A percentile compares a stretch with the other conserved stretches of the same genome.
phyloP scores from a whole-genome alignment of 1,139 yeast species.

The Hansenula lynferdii region DNA sequence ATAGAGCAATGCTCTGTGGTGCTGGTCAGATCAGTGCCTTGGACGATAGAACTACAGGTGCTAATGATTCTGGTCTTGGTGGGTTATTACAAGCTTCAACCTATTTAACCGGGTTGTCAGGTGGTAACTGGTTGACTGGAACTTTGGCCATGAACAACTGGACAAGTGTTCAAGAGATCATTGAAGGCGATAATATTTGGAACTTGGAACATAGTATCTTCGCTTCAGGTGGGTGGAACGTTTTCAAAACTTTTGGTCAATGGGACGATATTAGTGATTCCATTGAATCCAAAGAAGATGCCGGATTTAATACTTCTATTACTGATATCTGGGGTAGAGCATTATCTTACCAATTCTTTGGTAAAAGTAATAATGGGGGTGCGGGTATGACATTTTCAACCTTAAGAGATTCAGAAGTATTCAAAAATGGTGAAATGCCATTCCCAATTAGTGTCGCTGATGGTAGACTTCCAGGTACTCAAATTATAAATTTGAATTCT shows the following conservation, averaged over 20 bases:
- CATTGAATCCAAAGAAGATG: conserved; percentile 55
- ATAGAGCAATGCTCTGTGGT: conserved; percentile 86
- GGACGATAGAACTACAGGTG: conserved; percentile 64
- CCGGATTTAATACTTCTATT: conserved; percentile 72
- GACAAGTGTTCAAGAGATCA: conserved; percentile 62
- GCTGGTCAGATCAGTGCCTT: conserved; percentile 83
- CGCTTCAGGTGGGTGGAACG: conserved; percentile 62
- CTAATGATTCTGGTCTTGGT: conserved; percentile 62
- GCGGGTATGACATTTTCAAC: conserved; percentile 65
- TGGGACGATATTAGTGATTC: conserved; percentile 51
- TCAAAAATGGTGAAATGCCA: conserved; percentile 64
- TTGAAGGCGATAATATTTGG: conserved; percentile 55
- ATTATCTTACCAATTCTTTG: conserved; percentile 70
- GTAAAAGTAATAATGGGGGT: conserved; percentile 50
- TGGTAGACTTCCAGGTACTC: conserved; percentile 69
- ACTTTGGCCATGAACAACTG: conserved; percentile 77
- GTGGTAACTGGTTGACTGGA: conserved; percentile 86
- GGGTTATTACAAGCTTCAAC: conserved; percentile 73
- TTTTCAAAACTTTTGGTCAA: conserved; percentile 48
- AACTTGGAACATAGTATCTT: conserved; percentile 49
- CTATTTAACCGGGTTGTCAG: conserved; percentile 76
- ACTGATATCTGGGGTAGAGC: conserved; percentile 97
- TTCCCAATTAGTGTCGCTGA: conserved; percentile 78
- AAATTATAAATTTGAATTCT: conserved; percentile 55
- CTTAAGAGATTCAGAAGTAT: conserved; percentile 46